A percentile compares a stretch with the other conserved stretches of the same genome.
Conservation (phyloP, 148 eudicot genomes). For the Euryodendron excelsum region DNA sequence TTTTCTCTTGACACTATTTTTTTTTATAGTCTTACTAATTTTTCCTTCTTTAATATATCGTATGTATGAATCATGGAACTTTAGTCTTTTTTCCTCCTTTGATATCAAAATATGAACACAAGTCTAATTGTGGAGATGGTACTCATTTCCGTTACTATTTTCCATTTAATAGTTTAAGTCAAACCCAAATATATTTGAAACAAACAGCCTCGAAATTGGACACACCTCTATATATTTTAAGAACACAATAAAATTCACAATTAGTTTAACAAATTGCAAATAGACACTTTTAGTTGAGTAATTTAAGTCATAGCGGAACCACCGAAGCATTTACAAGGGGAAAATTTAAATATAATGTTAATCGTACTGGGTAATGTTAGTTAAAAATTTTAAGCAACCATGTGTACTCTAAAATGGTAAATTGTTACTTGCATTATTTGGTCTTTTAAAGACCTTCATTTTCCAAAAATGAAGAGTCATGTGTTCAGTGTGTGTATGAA, state of each 20-base stretch:
- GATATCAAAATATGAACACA: not conserved
- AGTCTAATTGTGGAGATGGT: not conserved
- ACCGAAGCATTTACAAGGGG: too few relatives aligned
- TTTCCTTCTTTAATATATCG: not conserved
- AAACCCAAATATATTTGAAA: not conserved
- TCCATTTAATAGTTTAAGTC: not conserved
- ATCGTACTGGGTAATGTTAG: too few relatives aligned
- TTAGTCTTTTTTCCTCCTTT: not conserved
- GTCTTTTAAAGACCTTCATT: not conserved
- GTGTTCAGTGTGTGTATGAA: not conserved
- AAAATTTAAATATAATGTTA: too few relatives aligned
- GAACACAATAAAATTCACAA: not conserved
- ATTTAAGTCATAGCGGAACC: too few relatives aligned
- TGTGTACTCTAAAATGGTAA: too few relatives aligned
- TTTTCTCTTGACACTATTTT: not conserved
- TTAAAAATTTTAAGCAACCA: too few relatives aligned
- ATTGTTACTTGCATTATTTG: not conserved
- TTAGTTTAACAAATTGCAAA: too few relatives aligned
- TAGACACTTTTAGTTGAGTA: too few relatives aligned
- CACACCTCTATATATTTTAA: not conserved
- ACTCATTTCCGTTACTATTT: not conserved
- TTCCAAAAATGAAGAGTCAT: not conserved
- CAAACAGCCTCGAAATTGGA: not conserved
- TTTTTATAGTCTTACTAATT: too few relatives aligned
- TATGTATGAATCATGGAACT: not conserved